Percentiles rank a stretch among this genome's conserved stretches.
These are phyloP conservation scores for Phylloporus sp. DNA, from an alignment of 768 basidiomycete species.

Conservation along the genomic window DNA sequence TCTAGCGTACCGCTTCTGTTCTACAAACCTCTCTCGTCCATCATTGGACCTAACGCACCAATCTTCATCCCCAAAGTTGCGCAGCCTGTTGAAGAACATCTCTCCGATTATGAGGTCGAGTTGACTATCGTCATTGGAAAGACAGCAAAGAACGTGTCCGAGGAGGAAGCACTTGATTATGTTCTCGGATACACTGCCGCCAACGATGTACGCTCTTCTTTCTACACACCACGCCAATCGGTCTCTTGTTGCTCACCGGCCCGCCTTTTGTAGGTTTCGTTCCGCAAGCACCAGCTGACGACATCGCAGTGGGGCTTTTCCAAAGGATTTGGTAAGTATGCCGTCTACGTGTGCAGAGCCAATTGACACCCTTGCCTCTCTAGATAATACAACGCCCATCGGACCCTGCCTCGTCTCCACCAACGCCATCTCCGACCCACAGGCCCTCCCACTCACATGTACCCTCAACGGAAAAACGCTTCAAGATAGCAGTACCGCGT, in stretches of 20 bases:
- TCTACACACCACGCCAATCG: not conserved
- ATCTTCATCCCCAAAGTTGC: conserved; percentile 63
- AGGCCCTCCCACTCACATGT: conserved; percentile 57
- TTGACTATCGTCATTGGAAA: conserved; percentile 82
- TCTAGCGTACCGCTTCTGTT: conserved; percentile 68
- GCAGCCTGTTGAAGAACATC: conserved; percentile 65
- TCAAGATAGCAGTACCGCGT: conserved; percentile 81
- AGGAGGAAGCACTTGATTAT: conserved; percentile 79
- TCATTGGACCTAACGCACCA: conserved; percentile 67
- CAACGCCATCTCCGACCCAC: conserved; percentile 60
- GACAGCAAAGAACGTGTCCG: conserved; percentile 72
- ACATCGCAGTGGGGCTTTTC: conserved; percentile 87
- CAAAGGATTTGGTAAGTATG: conserved; percentile 82
- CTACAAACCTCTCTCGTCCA: conserved; percentile 68
- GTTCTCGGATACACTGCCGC: conserved; percentile 79
- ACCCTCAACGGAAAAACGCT: conserved; percentile 62
- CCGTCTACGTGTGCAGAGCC: not conserved
- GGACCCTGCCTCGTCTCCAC: conserved; percentile 80
- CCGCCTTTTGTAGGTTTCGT: conserved; percentile 49
- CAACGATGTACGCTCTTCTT: conserved; percentile 55
- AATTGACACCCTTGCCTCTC: not conserved
- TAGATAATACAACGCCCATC: conserved; percentile 51
- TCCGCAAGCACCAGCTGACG: conserved; percentile 77
- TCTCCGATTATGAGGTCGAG: conserved; percentile 83
- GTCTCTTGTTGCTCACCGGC: not conserved